phyloP scores from a whole-genome alignment of 1,139 yeast genomes.

The Kurtzmaniella quercitrusa region DNA sequence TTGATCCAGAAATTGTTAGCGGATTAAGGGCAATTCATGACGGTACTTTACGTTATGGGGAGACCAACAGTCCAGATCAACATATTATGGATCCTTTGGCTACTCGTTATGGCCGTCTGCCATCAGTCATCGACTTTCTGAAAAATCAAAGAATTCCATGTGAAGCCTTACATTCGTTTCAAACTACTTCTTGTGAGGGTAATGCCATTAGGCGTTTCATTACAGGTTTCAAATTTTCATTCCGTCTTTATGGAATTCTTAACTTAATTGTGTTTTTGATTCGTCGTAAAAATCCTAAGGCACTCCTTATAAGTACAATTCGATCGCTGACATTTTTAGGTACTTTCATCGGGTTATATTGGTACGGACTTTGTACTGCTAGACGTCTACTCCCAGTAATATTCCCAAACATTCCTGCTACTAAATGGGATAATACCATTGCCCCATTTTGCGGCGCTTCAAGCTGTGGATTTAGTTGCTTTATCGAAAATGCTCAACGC shows the following conservation, averaged over 20 bases:
- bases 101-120: conserved; percentile 19
- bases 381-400: conserved; percentile 26
- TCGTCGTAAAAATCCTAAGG: conserved; percentile 10
- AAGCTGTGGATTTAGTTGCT: conserved; percentile 32
- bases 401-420: conserved; percentile 16
- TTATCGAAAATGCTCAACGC: conserved; percentile 30
- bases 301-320: conserved; percentile 12
- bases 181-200: conserved; percentile 28
- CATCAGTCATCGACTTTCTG: conserved; percentile 20
- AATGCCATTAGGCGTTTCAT: conserved; percentile 33
- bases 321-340: conserved; percentile 38
- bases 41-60: conserved; percentile 26
- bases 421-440: conserved; percentile 27
- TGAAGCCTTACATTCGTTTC: conserved; percentile 30
- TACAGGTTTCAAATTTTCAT: conserved; percentile 30
- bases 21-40: conserved; percentile 24
- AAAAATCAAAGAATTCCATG: conserved; percentile 32
- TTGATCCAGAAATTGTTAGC: conserved; percentile 31
- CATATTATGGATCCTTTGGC: conserved; percentile 22
- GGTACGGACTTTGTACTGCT: conserved; percentile 37
- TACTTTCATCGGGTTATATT: conserved; percentile 29
- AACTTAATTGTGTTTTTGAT: conserved; percentile 16
- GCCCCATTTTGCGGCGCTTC: conserved; percentile 31
- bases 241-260: conserved; percentile 23
- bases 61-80: conserved; percentile 14